These are phyloP conservation scores for Garcia nutans DNA, from an alignment of 345 rosid genomes.

Conservation along the genomic window DNA sequence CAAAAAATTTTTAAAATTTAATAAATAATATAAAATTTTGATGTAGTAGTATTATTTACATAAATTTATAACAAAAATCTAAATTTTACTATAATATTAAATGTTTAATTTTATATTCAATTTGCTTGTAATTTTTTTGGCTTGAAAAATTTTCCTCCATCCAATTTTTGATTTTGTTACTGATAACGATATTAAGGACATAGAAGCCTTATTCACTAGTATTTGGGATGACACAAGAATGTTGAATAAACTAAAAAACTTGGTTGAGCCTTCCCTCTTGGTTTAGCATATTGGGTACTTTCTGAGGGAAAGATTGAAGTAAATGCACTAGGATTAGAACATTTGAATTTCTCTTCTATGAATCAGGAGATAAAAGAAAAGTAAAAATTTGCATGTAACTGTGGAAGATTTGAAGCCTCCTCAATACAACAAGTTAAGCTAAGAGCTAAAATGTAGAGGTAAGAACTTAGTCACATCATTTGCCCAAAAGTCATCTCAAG, in stretches of 20 bases:
- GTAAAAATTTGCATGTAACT: slow-evolving; percentile 80
- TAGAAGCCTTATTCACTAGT: slow-evolving; percentile 93
- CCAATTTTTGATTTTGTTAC: too few relatives aligned
- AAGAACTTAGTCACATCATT: slow-evolving; percentile 87
- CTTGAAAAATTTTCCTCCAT: too few relatives aligned
- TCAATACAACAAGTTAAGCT: slow-evolving; percentile 91
- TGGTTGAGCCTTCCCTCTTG: slow-evolving; percentile 70
- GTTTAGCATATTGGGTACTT: slow-evolving; percentile 72
- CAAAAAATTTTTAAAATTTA: too few relatives aligned
- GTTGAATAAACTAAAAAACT: slow-evolving; percentile 86
- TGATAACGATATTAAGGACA: slow-evolving; percentile 85
- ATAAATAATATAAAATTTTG: too few relatives aligned
- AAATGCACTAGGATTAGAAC: slow-evolving; percentile 98
- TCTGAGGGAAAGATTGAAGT: slow-evolving; percentile 96
- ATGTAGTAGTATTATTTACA: too few relatives aligned
- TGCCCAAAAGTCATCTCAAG: slow-evolving; percentile 65
- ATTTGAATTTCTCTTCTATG: slow-evolving; percentile 85
- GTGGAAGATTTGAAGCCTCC: slow-evolving; percentile 72
- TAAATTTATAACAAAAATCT: too few relatives aligned
- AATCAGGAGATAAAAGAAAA: slow-evolving; percentile 75
- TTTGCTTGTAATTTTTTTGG: too few relatives aligned
- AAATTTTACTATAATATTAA: too few relatives aligned
- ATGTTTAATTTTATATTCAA: too few relatives aligned
- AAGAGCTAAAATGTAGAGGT: slow-evolving; percentile 93
- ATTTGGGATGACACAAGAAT: slow-evolving; percentile 65